Base-by-base conservation (phyloP, 225 moss, liverwort and hornwort species). In the Pseudoscleropodium purum region DNA sequence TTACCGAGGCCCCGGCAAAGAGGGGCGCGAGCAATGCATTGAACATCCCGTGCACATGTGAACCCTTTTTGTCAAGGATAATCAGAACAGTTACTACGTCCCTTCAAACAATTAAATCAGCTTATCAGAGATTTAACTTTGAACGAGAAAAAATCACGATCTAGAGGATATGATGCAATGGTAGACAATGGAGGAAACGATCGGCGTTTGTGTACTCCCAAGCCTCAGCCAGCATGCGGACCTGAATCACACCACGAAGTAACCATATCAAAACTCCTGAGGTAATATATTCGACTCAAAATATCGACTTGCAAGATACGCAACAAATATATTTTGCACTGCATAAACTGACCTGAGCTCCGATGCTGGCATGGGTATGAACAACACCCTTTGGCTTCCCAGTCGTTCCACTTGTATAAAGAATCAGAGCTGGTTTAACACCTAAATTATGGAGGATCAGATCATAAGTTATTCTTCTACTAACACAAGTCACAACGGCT, bases 381-480 rank as follows among this genome's bases (percentile, higher is more conserved):
- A 97, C 97, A 89, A 97, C 99, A 59, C 99, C 99, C 89, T 99
- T 99, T 34, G 99, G 99, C 90, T 95, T 97, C 57, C 99, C 99
- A 78, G 99, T 99, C 67, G 99, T 99, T 90, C 99, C 99, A 92
- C 99, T 99, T 33, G 99, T 99, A 75, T 99, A 99, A 69, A 99
- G 94, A 83, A 99, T 97, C 76, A 99, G 88, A 72, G 99, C 97
- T 87, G 95, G 95, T 76, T 94, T 86, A 43, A 90, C 90, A 84
- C 94, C 99, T 96, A 86, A 91, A 92, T 68, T 25, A 76, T 86
- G 34, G 75, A 51, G 56, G 81, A 75, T 81, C 75, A 63, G 88
- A 86, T 49, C 47, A 86, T 84, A 80, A 86, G 75, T 79, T 83
- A 29, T 49, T 77, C 54, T 78, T 82, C 65, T 81, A 52, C 61